These are phyloP conservation scores for Trifolium fragiferum DNA, from an alignment of 306 rosid species.

Conservation along the genomic window DNA sequence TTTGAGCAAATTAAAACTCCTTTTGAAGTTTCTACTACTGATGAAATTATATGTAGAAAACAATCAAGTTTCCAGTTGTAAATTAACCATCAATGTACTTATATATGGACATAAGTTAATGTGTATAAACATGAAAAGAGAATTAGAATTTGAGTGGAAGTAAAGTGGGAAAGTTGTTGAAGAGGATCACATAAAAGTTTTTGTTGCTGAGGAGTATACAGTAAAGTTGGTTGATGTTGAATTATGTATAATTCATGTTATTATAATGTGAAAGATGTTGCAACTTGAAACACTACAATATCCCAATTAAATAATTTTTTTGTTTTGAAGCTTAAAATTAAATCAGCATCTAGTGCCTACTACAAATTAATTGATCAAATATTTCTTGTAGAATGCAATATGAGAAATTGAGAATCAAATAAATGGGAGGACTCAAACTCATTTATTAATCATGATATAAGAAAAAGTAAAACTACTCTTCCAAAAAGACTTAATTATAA, in stretches of 20 bases:
- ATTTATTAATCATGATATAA: not conserved
- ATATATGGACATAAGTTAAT: conserved; percentile 9
- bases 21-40: conserved; percentile 55
- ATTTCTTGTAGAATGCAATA: conserved; percentile 8
- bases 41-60: conserved; percentile 42
- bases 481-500: conserved; percentile 11
- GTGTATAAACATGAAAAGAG: conserved; percentile 14
- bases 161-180: conserved; percentile 16
- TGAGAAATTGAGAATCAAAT: conserved; percentile 26
- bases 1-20: conserved; percentile 51
- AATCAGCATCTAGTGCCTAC: conserved; percentile 16
- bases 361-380: conserved; percentile 30
- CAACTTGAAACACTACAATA: conserved; percentile 12
- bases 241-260: conserved; percentile 23
- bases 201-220: conserved; percentile 51
- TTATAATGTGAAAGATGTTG: conserved; percentile 22
- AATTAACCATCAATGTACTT: conserved; percentile 22
- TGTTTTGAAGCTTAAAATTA: conserved; percentile 19
- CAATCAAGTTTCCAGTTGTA: conserved; percentile 54
- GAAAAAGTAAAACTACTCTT: conserved; percentile 2
- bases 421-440: conserved; percentile 7
- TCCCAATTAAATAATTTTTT: conserved; percentile 3
- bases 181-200: conserved; percentile 17
- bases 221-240: conserved; percentile 45
- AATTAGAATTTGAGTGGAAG: conserved; percentile 11